Evolutionary conservation across 1,284 basidiomycete genomes (phyloP).

Genomic region (Malassezia equina): DNA sequence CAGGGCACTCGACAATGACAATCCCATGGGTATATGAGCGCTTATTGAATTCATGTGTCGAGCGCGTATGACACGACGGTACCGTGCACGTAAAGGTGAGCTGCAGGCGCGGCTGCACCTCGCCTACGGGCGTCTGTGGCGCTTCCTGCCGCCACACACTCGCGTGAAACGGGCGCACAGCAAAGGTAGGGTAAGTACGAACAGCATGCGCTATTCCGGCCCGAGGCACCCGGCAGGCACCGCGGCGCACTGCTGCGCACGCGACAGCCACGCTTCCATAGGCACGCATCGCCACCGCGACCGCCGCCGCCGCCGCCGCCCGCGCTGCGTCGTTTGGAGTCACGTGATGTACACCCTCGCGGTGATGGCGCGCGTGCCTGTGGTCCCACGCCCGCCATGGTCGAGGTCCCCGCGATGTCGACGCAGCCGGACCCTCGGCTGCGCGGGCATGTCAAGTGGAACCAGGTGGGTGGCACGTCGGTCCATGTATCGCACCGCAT

Average conservation of each 20-base stretch:
- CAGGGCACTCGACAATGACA: constrained; percentile 82
- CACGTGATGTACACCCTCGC: constrained; percentile 1
- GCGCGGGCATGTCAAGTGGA: constrained; percentile 18
- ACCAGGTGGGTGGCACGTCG: constrained; percentile 1
- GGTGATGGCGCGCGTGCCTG: background rate
- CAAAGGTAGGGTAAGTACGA: too few species aligned
- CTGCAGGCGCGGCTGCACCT: constrained; percentile 33
- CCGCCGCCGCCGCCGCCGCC: too few species aligned
- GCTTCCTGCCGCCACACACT: background rate
- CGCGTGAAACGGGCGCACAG: background rate
- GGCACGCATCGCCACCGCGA: background rate
- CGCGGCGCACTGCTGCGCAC: background rate
- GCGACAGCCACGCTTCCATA: background rate
- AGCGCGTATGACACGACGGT: constrained; percentile 63
- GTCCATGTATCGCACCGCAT: constrained; percentile 20
- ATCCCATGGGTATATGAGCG: constrained; percentile 76
- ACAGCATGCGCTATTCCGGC: background rate
- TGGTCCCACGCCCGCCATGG: background rate
- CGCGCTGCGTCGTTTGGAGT: too few species aligned
- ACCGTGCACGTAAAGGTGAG: constrained; percentile 44
- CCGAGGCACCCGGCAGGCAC: background rate
- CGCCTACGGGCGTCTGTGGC: constrained; percentile 20
- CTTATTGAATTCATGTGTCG: constrained; percentile 77
- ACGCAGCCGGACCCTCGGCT: constrained; percentile 16
- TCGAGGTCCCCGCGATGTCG: background rate